A percentile compares a stretch with the other conserved stretches of the same genome.
Conservation (phyloP, 2,329 filamentous ascomycete genomes). For the Monosporascus sp. region DNA sequence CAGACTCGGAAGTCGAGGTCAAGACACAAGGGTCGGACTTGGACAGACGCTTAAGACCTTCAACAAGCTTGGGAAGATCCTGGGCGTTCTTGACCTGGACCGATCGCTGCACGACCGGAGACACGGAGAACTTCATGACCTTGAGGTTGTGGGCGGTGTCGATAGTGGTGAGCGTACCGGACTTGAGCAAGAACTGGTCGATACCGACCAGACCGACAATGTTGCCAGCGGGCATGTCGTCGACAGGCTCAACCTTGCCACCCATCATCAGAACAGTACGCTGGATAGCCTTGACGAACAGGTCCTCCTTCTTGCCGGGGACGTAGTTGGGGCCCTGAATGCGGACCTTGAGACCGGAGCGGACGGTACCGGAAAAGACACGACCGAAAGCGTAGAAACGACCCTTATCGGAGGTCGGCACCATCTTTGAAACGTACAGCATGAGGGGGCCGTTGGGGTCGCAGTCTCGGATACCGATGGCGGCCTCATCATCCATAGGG, state of each 20-base stretch:
- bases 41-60: conserved; percentile 99
- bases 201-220: conserved; percentile 99
- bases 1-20: conserved; percentile 81
- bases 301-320: conserved; percentile 96
- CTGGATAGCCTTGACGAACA: conserved; percentile 99
- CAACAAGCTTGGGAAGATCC: conserved; percentile 98
- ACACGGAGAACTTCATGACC: conserved; percentile 99
- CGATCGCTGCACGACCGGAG: conserved; percentile 95
- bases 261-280: conserved; percentile 99
- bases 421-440: conserved; percentile 99
- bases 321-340: conserved; percentile 99
- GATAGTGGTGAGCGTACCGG: conserved; percentile 95
- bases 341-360: conserved; percentile 97
- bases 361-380: conserved; percentile 99
- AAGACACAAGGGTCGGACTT: conserved; percentile 99
- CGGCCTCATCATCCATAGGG: conserved; percentile 84
- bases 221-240: conserved; percentile 99
- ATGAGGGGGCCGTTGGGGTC: conserved; percentile 97
- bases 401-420: conserved; percentile 98
- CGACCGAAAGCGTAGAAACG: conserved; percentile 99
- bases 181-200: conserved; percentile 99
- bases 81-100: conserved; percentile 99
- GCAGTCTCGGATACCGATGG: conserved; percentile 97
- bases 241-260: conserved; percentile 96
- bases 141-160: conserved; percentile 99